A percentile compares a stretch with the other conserved stretches of the same genome.
Conservation (phyloP, 306 rosid species). For the Fragaria iinumae region DNA sequence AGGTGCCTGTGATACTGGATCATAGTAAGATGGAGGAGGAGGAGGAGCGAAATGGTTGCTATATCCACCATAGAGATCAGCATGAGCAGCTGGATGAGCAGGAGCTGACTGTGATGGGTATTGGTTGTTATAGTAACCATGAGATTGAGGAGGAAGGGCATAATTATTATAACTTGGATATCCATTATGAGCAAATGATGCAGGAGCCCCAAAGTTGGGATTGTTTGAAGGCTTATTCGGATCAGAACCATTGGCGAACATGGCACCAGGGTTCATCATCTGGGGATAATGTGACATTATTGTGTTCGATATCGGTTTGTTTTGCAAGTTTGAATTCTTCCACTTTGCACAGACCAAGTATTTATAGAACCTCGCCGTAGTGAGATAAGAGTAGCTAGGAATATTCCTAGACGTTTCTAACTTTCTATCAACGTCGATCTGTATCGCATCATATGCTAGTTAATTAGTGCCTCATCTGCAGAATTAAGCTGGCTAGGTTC, state of each 20-base stretch:
- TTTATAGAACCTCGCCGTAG: too few relatives aligned
- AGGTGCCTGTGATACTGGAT: background rate
- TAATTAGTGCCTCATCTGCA: too few relatives aligned
- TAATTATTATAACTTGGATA: constrained; percentile 4
- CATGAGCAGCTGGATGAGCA: constrained; percentile 4
- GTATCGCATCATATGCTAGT: too few relatives aligned
- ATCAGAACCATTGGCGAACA: constrained; percentile 4
- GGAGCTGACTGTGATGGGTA: background rate
- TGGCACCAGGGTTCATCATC: background rate
- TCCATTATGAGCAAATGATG: background rate
- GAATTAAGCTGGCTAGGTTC: too few relatives aligned
- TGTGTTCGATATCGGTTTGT: background rate
- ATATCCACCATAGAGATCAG: constrained; percentile 2
- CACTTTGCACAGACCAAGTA: too few relatives aligned
- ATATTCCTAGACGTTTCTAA: too few relatives aligned
- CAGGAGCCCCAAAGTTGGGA: constrained; percentile 12
- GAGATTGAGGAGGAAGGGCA: constrained; percentile 2
- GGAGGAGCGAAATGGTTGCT: background rate
- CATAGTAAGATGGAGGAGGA: background rate
- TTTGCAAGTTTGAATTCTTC: too few relatives aligned
- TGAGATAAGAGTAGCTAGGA: too few relatives aligned
- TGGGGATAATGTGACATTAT: constrained; percentile 2
- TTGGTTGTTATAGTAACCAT: background rate
- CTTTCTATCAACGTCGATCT: too few relatives aligned
- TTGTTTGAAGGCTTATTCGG: background rate